phyloP scores from a whole-genome alignment of 495 filamentous ascomycete species.

The Penicillium paradoxum region DNA sequence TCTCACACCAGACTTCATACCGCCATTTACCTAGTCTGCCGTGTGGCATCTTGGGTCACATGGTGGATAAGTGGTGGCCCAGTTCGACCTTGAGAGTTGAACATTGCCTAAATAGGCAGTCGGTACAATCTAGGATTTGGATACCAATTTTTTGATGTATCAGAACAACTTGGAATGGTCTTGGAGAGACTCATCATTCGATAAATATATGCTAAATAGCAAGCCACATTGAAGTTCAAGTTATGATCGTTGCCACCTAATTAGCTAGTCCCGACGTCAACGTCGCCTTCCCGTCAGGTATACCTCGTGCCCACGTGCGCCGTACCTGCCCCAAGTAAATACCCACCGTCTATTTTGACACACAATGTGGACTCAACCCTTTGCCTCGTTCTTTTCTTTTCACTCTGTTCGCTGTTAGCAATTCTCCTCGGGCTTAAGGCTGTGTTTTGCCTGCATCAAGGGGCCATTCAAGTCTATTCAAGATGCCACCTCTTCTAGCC shows the following conservation, averaged over 20 bases:
- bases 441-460: neutral
- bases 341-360: neutral
- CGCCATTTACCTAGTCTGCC: constrained; percentile 39
- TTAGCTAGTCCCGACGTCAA: neutral
- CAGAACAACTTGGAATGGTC: neutral
- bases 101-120: neutral
- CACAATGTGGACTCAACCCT: neutral
- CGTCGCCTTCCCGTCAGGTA: neutral
- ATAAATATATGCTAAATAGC: neutral
- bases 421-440: neutral
- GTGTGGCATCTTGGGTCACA: constrained; percentile 19
- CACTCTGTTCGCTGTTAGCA: neutral
- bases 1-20: constrained; percentile 44
- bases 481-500: constrained; percentile 13
- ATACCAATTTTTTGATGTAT: neutral
- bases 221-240: neutral
- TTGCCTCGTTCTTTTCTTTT: neutral
- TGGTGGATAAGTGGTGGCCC: constrained; percentile 37
- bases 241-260: neutral
- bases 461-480: neutral
- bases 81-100: constrained; percentile 23
- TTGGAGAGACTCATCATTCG: too few species aligned
- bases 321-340: neutral
- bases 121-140: neutral
- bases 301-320: neutral